Conservation (phyloP, 768 basidiomycete genomes). For the Asterophora parasitica region DNA sequence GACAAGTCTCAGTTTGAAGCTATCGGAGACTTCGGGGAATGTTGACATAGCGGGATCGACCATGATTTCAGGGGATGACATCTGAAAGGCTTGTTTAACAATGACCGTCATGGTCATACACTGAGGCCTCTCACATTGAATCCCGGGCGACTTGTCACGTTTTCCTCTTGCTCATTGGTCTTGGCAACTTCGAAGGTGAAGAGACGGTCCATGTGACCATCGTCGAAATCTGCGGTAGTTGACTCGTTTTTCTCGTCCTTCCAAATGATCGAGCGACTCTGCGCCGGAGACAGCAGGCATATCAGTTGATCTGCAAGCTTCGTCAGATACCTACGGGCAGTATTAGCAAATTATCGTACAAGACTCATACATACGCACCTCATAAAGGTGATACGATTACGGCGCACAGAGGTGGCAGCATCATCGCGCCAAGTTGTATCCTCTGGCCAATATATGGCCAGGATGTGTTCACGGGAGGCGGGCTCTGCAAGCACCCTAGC, state of each 20-base stretch:
- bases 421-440: slow-evolving; percentile 53
- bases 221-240: slow-evolving; percentile 24
- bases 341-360: neutral
- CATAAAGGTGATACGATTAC: slow-evolving; percentile 60
- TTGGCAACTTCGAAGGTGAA: slow-evolving; percentile 52
- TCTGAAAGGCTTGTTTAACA: neutral
- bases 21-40: slow-evolving; percentile 1
- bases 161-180: slow-evolving; percentile 51
- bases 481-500: slow-evolving; percentile 19
- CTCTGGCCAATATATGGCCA: slow-evolving; percentile 61
- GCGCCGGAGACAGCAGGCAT: slow-evolving; percentile 44
- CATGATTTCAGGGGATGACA: neutral
- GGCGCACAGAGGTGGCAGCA: slow-evolving; percentile 36
- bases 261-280: slow-evolving; percentile 43
- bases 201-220: slow-evolving; percentile 42
- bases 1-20: slow-evolving; percentile 24
- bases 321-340: slow-evolving; percentile 45
- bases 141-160: slow-evolving; percentile 36
- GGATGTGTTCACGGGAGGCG: slow-evolving; percentile 24
- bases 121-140: slow-evolving; percentile 35
- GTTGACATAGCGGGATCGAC: neutral
- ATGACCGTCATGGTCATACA: neutral
- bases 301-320: slow-evolving; percentile 55
- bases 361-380: slow-evolving; percentile 29
- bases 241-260: slow-evolving; percentile 24